Conservation (phyloP, 768 basidiomycete genomes). For the Pleurotus tuber-regium region DNA sequence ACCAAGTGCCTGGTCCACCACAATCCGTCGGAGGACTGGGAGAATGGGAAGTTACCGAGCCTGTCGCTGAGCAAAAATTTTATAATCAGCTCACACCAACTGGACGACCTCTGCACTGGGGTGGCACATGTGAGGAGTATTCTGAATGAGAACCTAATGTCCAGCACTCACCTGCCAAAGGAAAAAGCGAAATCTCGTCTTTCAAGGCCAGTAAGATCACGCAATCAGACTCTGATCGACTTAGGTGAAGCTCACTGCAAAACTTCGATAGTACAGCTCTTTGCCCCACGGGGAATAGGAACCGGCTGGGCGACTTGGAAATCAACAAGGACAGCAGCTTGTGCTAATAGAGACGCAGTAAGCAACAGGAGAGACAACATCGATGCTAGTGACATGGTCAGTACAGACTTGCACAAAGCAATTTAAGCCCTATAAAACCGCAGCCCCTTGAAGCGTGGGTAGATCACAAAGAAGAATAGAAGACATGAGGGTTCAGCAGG, state of each 20-base stretch:
- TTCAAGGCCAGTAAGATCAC: neutral
- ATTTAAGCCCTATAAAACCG: neutral
- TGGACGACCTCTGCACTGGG: slow-evolving; percentile 62
- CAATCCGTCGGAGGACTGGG: slow-evolving; percentile 70
- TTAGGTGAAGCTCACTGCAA: slow-evolving; percentile 48
- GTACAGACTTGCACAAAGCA: too few species aligned
- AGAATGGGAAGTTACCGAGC: neutral
- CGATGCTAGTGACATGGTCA: neutral
- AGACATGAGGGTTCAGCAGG: neutral
- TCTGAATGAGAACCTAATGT: too few species aligned
- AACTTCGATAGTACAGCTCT: slow-evolving; percentile 63
- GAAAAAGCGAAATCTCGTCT: slow-evolving; percentile 75
- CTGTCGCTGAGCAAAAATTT: neutral
- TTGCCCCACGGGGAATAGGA: slow-evolving; percentile 55
- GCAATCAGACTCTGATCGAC: slow-evolving; percentile 10
- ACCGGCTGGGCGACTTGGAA: slow-evolving; percentile 79
- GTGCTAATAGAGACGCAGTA: neutral
- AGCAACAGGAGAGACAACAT: neutral
- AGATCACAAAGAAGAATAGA: neutral
- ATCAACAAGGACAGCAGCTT: slow-evolving; percentile 48
- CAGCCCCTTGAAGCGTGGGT: neutral
- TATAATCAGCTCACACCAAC: slow-evolving; percentile 43
- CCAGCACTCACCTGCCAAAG: slow-evolving; percentile 53
- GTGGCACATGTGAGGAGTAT: neutral
- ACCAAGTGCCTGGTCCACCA: slow-evolving; percentile 69